Evolutionary conservation across 495 filamentous ascomycete species (phyloP).

Genomic region (Aspergillus steynii): DNA sequence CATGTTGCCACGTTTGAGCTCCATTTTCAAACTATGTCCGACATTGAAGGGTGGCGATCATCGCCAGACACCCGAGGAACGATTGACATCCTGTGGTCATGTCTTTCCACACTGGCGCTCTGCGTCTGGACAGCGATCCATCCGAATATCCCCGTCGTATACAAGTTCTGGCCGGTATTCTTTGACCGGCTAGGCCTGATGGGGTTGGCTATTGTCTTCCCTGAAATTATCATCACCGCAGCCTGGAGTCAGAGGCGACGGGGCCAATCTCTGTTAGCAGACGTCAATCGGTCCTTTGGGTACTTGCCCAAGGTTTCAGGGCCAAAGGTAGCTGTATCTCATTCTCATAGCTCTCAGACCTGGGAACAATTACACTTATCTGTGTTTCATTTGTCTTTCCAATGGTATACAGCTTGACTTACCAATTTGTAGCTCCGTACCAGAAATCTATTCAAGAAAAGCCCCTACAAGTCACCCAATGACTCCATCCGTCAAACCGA

Average conservation of each 20-base stretch:
- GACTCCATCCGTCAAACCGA: no score
- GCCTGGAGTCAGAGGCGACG: neutral
- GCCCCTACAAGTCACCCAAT: no score
- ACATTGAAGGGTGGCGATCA: neutral
- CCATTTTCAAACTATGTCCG: neutral
- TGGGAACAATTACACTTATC: no score
- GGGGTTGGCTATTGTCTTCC: neutral
- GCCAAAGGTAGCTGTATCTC: no score
- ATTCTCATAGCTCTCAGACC: no score
- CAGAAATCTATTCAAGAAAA: no score
- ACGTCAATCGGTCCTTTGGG: neutral
- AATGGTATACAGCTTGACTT: no score
- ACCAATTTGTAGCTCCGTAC: no score
- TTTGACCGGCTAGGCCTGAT: neutral
- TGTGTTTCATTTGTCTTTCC: no score
- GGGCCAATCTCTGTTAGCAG: neutral
- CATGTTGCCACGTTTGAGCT: neutral
- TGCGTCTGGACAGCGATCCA: neutral
- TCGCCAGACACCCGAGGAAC: neutral
- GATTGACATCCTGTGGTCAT: neutral
- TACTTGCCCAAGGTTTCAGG: neutral
- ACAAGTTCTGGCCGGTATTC: neutral
- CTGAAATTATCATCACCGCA: neutral
- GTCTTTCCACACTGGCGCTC: neutral
- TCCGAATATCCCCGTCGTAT: neutral